These are phyloP conservation scores for Globisporangium emineosum DNA, from an alignment of 352 stramenopile genomes.

Conservation along the genomic window DNA sequence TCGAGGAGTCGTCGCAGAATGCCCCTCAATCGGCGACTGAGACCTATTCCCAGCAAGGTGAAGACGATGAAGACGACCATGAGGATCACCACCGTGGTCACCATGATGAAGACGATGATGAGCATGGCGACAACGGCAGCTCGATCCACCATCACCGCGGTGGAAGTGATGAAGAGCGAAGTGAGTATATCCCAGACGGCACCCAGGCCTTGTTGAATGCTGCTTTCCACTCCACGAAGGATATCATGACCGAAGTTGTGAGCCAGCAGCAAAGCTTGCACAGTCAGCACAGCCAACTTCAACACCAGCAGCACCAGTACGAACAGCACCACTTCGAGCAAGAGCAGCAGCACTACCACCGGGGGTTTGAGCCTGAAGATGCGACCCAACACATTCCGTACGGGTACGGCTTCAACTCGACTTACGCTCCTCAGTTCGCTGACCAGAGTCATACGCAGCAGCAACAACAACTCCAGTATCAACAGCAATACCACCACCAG, in stretches of 20 bases:
- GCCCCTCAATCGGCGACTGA: background rate
- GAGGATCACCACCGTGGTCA: background rate
- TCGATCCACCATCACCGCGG: slow-evolving; percentile 19
- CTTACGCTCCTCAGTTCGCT: slow-evolving; percentile 25
- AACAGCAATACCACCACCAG: slow-evolving; percentile 13
- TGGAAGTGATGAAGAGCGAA: slow-evolving; percentile 19
- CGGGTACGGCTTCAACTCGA: slow-evolving; percentile 23
- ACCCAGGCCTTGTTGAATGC: slow-evolving; percentile 66
- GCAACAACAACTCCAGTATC: slow-evolving; percentile 15
- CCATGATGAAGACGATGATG: slow-evolving; percentile 14
- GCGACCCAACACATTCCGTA: slow-evolving; percentile 30
- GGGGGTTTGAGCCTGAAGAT: slow-evolving; percentile 68
- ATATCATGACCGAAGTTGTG: slow-evolving; percentile 73
- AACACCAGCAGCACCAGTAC: slow-evolving; percentile 30
- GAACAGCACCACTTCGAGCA: slow-evolving; percentile 28
- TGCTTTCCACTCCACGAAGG: slow-evolving; percentile 67
- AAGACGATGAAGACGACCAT: slow-evolving; percentile 16
- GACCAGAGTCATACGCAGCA: slow-evolving; percentile 20
- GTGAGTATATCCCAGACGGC: slow-evolving; percentile 46
- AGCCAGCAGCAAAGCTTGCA: slow-evolving; percentile 36
- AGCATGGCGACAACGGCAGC: slow-evolving; percentile 15
- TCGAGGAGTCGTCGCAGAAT: slow-evolving; percentile 1
- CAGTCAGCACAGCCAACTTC: slow-evolving; percentile 15
- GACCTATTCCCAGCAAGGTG: slow-evolving; percentile 1
- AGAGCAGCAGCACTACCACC: slow-evolving; percentile 33